A percentile compares a stretch with the other conserved stretches of the same genome.
Conservation (phyloP, 495 filamentous ascomycete genomes). For the Trichoderma parareesei region DNA sequence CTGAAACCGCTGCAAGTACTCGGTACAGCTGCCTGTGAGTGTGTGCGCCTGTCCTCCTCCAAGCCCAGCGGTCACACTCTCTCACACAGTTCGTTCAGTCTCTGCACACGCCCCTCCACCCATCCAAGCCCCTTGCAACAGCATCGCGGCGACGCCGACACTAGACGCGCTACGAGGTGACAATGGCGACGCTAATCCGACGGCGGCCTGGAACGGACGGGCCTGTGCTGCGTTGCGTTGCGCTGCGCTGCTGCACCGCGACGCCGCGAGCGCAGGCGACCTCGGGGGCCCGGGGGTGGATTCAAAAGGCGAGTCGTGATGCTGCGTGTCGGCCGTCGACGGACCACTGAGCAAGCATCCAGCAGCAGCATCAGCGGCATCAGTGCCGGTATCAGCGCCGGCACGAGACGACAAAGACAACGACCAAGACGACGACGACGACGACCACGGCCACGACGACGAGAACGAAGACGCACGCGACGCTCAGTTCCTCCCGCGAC, state of each 20-base stretch:
- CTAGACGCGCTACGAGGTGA: constrained; percentile 6
- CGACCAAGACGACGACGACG: too few relatives aligned
- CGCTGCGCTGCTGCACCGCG: not conserved
- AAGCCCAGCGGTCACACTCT: not conserved
- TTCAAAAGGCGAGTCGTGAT: constrained; percentile 8
- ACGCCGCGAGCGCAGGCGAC: not conserved
- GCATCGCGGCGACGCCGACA: constrained; percentile 3
- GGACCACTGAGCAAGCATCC: not conserved
- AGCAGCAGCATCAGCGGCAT: too few relatives aligned
- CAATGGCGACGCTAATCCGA: constrained; percentile 1
- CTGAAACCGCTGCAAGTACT: too few relatives aligned
- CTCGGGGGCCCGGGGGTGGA: not conserved
- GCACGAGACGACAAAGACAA: too few relatives aligned
- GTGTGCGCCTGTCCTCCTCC: too few relatives aligned
- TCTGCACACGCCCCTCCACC: not conserved
- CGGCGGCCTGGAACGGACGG: not conserved
- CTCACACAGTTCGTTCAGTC: not conserved
- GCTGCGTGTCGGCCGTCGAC: not conserved
- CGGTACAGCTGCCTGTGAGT: too few relatives aligned
- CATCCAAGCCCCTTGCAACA: not conserved
- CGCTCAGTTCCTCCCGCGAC: too few relatives aligned
- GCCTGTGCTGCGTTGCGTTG: not conserved
- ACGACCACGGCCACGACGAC: too few relatives aligned
- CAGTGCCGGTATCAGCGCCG: too few relatives aligned
- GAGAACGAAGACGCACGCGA: too few relatives aligned